phyloP scores from a whole-genome alignment of 164 flowering plant species.

The Annona squamosa region DNA sequence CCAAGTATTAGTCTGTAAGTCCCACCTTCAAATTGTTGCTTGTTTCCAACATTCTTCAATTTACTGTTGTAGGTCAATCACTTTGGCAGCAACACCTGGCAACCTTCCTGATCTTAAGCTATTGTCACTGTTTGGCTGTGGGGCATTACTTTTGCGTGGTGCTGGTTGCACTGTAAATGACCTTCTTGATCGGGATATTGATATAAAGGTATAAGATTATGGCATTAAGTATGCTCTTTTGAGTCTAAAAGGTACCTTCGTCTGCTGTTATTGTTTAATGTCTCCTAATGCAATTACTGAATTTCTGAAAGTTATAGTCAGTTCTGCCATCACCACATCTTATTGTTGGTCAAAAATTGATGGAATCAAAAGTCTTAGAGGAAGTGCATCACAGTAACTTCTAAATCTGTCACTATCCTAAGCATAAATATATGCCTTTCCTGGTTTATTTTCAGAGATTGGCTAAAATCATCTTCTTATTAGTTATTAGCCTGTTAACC shows the following conservation, averaged over 20 bases:
- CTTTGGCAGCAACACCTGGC: constrained; percentile 79
- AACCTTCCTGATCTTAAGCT: constrained; percentile 78
- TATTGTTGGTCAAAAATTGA: no score
- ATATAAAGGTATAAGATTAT: constrained; percentile 42
- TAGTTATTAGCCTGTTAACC: no score
- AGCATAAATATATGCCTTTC: no score
- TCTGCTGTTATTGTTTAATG: no score
- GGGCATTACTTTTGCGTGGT: constrained; percentile 86
- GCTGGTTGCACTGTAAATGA: constrained; percentile 99
- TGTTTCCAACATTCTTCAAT: neutral
- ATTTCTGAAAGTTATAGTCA: no score
- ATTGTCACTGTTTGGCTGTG: constrained; percentile 79
- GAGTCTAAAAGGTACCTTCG: neutral
- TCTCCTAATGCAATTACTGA: no score
- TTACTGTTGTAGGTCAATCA: constrained; percentile 60
- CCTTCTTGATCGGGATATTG: constrained; percentile 86
- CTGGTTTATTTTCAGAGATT: no score
- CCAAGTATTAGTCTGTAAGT: neutral
- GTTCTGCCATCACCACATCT: no score
- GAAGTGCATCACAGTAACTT: no score
- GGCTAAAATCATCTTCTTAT: no score
- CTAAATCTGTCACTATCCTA: no score
- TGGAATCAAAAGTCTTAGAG: no score
- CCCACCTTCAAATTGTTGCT: neutral
- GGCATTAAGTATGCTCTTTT: neutral